Base-by-base conservation (phyloP, 2,329 filamentous ascomycete genomes). In the Dothiorella sarmentorum region DNA sequence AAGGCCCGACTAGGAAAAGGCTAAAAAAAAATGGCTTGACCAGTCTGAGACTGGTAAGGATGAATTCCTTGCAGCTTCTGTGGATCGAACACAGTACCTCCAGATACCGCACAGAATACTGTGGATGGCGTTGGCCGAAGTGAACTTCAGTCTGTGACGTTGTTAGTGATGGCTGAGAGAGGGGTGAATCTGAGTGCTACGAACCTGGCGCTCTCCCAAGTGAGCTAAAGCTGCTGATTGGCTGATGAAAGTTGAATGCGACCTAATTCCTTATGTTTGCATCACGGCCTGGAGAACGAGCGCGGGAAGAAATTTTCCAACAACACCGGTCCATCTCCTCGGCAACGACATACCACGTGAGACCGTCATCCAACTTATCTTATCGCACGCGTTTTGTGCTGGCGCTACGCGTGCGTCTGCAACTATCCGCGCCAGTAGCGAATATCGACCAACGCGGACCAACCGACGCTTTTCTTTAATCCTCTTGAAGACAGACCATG, bases 21-120 rank as follows among this genome's bases (percentile, higher is more conserved):
- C 7, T 17, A n/a, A 27, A 53, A 52, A 52, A 29, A 29, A 13
- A 53, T 27, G 4, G 24, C 15, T 29, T 53, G 33, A 38, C 33
- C 33, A 40, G 49, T 40, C 49, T 53, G 10, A 53, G 49, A 53
- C 49, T 53, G 49, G n/a, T 27, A 53, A 53, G 33, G 33, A 18
- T 2, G 15, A 33, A 22, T 27, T 38, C 33, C 49, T 53, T 69
- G 67, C 62, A 61, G 67, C 68, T 67, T 70, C 68, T 69, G 68
- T 69, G 68, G 68, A 70, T 70, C 68, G 68, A 70, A 70, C 68
- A 69, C 68, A 69, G 68, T 69, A 69, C 68, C 68, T 70, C 68
- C 68, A 71, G 68, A 71, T 69, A 68, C 63, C 68, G 67, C 67
- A 67, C 63, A 68, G 63, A 63, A 31, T 31, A 31, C 29, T 31